Conservation (phyloP, 2,329 filamentous ascomycete genomes). For the Arthrobotrys conoides region DNA sequence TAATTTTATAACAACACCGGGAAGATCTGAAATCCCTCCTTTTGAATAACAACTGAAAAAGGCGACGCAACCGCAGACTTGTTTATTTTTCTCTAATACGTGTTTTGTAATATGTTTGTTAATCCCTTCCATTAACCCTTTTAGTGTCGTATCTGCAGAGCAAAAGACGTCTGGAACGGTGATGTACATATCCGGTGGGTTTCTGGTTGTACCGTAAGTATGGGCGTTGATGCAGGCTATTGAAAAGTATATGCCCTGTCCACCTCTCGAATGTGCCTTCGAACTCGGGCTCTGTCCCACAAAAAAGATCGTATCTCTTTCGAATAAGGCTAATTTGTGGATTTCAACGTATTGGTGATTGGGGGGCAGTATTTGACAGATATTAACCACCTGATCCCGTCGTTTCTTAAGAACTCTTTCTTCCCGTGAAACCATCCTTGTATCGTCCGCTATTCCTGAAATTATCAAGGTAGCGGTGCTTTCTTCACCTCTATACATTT, state of each 20-base stretch:
- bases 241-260: not conserved
- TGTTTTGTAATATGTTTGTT: not conserved
- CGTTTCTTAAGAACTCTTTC: not conserved
- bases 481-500: conserved; percentile 1
- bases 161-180: not conserved
- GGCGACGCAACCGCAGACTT: conserved; percentile 3
- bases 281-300: not conserved
- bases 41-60: conserved; percentile 6
- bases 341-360: conserved; percentile 13
- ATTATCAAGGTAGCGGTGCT: conserved; percentile 5
- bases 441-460: not conserved
- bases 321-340: not conserved
- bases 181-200: not conserved
- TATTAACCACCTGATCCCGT: not conserved
- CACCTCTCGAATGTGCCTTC: not conserved
- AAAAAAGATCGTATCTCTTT: not conserved
- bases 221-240: not conserved
- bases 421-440: not conserved
- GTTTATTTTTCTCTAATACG: not conserved
- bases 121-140: not conserved
- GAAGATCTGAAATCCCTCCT: not conserved
- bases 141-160: not conserved
- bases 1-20: not conserved
- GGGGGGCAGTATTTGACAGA: not conserved
- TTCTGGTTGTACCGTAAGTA: not conserved